Percentiles rank a stretch among this genome's conserved stretches.
Conservation (phyloP, 2,329 filamentous ascomycete genomes). For the Thelonectria discophora region DNA sequence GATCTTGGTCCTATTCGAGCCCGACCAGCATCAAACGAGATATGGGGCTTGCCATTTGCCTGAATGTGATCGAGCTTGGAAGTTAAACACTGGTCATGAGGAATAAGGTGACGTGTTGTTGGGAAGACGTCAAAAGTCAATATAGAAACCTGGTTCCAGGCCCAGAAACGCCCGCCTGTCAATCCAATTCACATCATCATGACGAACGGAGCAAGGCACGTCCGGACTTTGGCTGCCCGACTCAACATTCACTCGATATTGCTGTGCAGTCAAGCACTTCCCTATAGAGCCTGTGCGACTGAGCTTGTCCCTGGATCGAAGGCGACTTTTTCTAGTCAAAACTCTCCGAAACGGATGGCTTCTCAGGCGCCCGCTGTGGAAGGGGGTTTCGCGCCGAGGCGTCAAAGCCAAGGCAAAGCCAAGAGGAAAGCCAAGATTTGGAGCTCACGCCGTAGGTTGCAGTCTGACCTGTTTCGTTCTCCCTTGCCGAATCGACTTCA, state of each 20-base stretch:
- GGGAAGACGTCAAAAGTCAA: not conserved
- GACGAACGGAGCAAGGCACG: not conserved
- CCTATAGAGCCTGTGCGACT: not conserved
- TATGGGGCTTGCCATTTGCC: not conserved
- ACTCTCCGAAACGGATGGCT: conserved; percentile 10
- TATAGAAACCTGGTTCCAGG: not conserved
- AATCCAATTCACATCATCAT: conserved; percentile 5
- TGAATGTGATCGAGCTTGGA: not conserved
- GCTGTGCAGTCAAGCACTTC: not conserved
- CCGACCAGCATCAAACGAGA: not conserved
- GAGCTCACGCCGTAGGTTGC: not conserved
- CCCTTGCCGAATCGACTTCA: not conserved
- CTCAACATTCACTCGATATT: conserved; percentile 1
- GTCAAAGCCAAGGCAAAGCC: conserved; percentile 3
- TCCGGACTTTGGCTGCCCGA: not conserved
- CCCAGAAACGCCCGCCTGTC: not conserved
- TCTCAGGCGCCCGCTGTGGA: not conserved
- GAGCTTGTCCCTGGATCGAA: conserved; percentile 10
- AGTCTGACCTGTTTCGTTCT: conserved; percentile 7
- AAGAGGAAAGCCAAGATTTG: not conserved
- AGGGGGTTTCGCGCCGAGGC: conserved; percentile 5
- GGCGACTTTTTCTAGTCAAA: conserved; percentile 9
- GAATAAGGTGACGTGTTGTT: not conserved
- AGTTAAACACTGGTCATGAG: conserved; percentile 1
- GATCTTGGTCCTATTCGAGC: not conserved